Evolutionary conservation across 768 basidiomycete genomes (phyloP), one percentile per base, ranked within the genome.

Genomic region (Dentipellis sp.): DNA sequence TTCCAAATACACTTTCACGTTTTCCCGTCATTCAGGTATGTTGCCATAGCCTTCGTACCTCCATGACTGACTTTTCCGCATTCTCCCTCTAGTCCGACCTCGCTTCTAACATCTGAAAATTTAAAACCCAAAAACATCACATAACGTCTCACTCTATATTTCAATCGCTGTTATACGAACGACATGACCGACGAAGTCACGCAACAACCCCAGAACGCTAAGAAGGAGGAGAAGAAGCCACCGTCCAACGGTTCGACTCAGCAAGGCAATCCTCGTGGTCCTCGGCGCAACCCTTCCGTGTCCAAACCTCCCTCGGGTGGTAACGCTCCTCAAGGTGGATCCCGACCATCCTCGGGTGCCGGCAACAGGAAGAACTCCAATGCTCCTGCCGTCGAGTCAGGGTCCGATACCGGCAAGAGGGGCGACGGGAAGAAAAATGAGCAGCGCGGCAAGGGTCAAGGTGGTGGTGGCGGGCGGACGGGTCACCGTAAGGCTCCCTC

Each of bases 161-260:
- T 55, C 55, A 58, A 54, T 46, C 29, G 56, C 62, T 63, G 67
- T 77, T 68, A 82, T 78, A 91, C 84, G 86, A 88, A 81, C 85
- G 81, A 84, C 72, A 91, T 91, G 89, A 88, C 86, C 70, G 89
- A 91, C 78, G 82, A 79, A 71, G 48, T 50, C 48, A 50, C 48
- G 48, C 48, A 50, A 50, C 21, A 17, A 7, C 21, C 48, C 14
- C 66, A 67, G 51, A 66, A 74, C 55, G 68, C 73, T 59, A 87
- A 78, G 78, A 86, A 79, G 75, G 88, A 90, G 66, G 86, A 88
- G 69, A 88, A 79, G 78, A 88, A 82, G 74, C 71, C 77, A 57
- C 63, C 75, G 61, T 67, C 75, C 29, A 63, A 63, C 52, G 64
- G 66, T 35, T 29, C 65, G 40, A 53, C 58, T 36, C 62, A 59